These are phyloP conservation scores for Paraglomus occultum DNA, from an alignment of 192 early-diverging fungal species.

Conservation along the genomic window DNA sequence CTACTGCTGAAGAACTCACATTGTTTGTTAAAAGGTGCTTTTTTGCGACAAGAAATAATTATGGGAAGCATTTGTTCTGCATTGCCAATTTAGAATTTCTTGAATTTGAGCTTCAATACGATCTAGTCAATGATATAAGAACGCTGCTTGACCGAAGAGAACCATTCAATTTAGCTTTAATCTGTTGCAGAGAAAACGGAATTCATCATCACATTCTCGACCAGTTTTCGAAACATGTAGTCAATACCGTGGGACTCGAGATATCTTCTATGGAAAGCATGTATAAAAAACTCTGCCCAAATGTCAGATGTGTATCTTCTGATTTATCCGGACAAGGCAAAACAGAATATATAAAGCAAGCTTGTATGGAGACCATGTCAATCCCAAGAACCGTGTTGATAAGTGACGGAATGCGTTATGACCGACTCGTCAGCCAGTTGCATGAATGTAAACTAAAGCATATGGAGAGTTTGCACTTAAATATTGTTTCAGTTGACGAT, in stretches of 20 bases:
- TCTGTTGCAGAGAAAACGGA: conserved; percentile 22
- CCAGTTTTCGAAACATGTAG: conserved; percentile 27
- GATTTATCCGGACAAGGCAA: conserved; percentile 30
- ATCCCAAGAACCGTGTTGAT: conserved; percentile 21
- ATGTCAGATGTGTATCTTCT: conserved; percentile 24
- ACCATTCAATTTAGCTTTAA: conserved; percentile 15
- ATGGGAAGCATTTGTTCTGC: conserved; percentile 22
- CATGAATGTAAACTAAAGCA: neutral
- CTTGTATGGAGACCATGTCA: neutral
- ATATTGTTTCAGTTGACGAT: conserved; percentile 18
- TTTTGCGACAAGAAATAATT: conserved; percentile 23
- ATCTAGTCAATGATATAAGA: conserved; percentile 27
- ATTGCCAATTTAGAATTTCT: conserved; percentile 30
- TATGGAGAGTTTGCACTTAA: conserved; percentile 26
- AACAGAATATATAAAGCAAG: conserved; percentile 27
- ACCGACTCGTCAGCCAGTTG: conserved; percentile 1
- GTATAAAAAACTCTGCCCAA: conserved; percentile 28
- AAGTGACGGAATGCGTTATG: conserved; percentile 22
- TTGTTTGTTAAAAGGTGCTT: conserved; percentile 30
- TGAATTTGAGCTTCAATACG: conserved; percentile 27
- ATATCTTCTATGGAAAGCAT: conserved; percentile 15
- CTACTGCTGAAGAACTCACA: conserved; percentile 29
- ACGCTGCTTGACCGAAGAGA: neutral
- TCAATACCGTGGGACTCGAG: conserved; percentile 14
- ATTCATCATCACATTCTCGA: conserved; percentile 31